Base-by-base conservation (phyloP, 2,329 filamentous ascomycete genomes). In the Aspergillus felis region DNA sequence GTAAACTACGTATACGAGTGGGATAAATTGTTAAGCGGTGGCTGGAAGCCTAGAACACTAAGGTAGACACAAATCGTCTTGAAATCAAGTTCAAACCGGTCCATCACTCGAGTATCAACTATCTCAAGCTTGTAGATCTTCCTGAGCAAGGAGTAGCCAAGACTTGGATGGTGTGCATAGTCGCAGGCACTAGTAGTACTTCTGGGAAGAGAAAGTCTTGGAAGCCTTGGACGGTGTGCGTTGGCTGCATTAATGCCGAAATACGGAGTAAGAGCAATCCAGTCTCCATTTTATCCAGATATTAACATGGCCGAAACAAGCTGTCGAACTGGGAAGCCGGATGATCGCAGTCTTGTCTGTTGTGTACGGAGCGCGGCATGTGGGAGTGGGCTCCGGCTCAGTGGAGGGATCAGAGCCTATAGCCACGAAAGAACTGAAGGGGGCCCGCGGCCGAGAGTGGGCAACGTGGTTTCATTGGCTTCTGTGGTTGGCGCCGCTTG, bases 401-500 rank as follows among this genome's bases (percentile, higher is more conserved):
- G 17, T 42, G 41, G 20, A 9, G 38, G 14, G 38, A 42, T 20
- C 38, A 51, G 50, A 56, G 41, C 32, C 42, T 29, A 14, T 32
- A 14, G 29, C 12, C 29, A 14, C 28, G 53, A 35, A 22, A 52
- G 56, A 51, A 54, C 27, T 28, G 3, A 28, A 28, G 29, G 3
- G 3, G 14, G 32, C 32, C 12, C 5, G 12, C 12, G 50, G 46
- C 47, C 42, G 24, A 27, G 44, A 49, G 32, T 51, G 51, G 58
- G 57, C 62, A 72, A 71, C 69, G 69, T 71, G 70, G 60, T 58
- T 61, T 49, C 25, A 63, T 50, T 55, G 57, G 50, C 51, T 20
- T 57, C 50, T 64, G 66, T 72, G 70, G 70, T 72, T 72, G 70
- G 69, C 63, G 63, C 68, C 20, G 44, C 24, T 27, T 10, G 28